phyloP scores from a whole-genome alignment of 371 early-diverging fungal genomes.

The Mucor irregularis region DNA sequence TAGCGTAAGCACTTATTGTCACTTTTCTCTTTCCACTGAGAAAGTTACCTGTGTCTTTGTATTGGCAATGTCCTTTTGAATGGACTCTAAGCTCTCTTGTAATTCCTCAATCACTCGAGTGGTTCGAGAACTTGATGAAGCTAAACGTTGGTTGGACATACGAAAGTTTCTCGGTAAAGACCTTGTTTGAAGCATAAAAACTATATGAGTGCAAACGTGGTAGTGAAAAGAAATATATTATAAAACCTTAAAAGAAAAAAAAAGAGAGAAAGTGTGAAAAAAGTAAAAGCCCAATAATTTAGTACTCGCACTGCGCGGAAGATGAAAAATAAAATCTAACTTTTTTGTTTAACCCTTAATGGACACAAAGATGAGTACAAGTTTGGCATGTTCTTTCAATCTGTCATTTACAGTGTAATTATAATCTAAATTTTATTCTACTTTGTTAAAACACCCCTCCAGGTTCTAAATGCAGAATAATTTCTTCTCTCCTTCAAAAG shows the following conservation, averaged over 20 bases:
- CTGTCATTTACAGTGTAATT: too few relatives aligned
- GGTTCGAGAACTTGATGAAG: slow-evolving; percentile 22
- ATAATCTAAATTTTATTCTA: too few relatives aligned
- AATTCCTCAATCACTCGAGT: slow-evolving; percentile 24
- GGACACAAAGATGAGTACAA: too few relatives aligned
- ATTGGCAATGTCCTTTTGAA: slow-evolving; percentile 22
- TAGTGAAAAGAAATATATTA: background rate
- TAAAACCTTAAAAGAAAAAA: background rate
- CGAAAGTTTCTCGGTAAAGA: slow-evolving; percentile 12
- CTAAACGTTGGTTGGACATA: slow-evolving; percentile 5
- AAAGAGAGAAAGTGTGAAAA: background rate
- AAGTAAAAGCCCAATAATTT: too few relatives aligned
- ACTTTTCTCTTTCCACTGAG: background rate
- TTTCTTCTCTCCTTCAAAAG: too few relatives aligned
- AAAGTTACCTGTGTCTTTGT: slow-evolving; percentile 28
- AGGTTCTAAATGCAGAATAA: too few relatives aligned
- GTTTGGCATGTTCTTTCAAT: too few relatives aligned
- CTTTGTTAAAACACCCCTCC: too few relatives aligned
- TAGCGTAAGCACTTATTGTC: background rate
- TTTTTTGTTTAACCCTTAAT: too few relatives aligned
- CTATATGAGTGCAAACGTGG: background rate
- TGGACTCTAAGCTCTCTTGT: slow-evolving; percentile 20
- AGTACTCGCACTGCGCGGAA: too few relatives aligned
- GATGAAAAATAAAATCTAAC: too few relatives aligned
- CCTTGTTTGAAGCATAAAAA: slow-evolving; percentile 16